Evolutionary conservation across 305 asterid species (phyloP).

Genomic region (Ajuga reptans): DNA sequence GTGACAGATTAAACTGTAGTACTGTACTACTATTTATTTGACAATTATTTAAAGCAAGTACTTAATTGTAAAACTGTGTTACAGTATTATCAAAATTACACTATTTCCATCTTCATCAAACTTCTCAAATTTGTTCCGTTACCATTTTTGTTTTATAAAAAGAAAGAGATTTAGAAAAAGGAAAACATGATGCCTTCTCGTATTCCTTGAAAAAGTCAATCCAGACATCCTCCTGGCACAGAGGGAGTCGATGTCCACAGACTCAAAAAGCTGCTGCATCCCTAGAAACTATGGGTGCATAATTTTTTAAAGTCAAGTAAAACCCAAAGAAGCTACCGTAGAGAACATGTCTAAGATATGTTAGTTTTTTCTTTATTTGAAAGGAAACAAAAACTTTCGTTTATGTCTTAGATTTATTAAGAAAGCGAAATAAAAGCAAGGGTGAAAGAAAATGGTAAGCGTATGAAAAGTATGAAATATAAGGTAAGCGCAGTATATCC

Average conservation of each 20-base stretch:
- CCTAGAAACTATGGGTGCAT: background rate
- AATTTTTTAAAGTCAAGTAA: slow-evolving; percentile 12
- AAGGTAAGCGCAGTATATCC: background rate
- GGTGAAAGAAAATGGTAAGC: background rate
- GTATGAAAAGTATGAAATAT: background rate
- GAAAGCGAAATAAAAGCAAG: background rate
- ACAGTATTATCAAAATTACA: background rate
- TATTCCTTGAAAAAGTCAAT: background rate
- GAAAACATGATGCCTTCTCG: background rate
- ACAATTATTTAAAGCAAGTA: background rate
- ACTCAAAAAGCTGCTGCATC: background rate
- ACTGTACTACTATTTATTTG: background rate
- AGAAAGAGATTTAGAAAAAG: background rate
- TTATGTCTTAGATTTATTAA: background rate
- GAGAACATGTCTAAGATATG: background rate
- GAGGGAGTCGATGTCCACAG: background rate
- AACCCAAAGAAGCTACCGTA: background rate
- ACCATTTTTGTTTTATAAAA: background rate
- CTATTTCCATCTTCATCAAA: slow-evolving; percentile 1
- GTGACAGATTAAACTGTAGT: background rate
- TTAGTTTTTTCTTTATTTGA: no score
- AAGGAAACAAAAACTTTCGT: no score
- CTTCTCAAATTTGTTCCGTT: background rate
- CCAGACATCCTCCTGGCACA: background rate
- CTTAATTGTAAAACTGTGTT: background rate